These are phyloP conservation scores for Cystobasidium pallidum DNA, from an alignment of 1,284 basidiomycete species.

Conservation along the genomic window DNA sequence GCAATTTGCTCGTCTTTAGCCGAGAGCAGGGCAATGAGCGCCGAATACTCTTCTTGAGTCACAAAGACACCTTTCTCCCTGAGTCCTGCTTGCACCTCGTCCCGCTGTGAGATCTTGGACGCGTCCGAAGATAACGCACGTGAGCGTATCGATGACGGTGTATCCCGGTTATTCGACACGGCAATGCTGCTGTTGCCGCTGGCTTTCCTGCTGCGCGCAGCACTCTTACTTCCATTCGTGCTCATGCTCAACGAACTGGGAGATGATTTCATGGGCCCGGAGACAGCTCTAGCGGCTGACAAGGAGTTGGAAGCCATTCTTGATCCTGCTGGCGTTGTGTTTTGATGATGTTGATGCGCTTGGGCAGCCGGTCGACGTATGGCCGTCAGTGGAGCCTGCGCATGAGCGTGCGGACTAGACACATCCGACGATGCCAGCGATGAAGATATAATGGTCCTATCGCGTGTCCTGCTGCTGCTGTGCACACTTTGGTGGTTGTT, in stretches of 20 bases:
- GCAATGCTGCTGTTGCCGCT: constrained; percentile 7
- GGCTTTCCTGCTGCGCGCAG: constrained; percentile 2
- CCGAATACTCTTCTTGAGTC: constrained; percentile 37
- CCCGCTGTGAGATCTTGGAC: constrained; percentile 1
- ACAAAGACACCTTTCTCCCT: constrained; percentile 22
- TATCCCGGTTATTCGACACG: constrained; percentile 15
- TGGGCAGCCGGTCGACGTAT: constrained; percentile 31
- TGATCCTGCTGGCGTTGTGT: constrained; percentile 12
- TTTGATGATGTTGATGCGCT: constrained; percentile 16
- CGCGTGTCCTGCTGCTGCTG: constrained; percentile 23
- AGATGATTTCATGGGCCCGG: constrained; percentile 6
- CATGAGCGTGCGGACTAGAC: not conserved
- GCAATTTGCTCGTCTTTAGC: constrained; percentile 40
- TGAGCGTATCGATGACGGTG: constrained; percentile 13
- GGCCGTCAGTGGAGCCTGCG: constrained; percentile 31
- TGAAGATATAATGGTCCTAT: constrained; percentile 7
- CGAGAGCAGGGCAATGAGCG: constrained; percentile 24
- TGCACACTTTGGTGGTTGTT: not conserved
- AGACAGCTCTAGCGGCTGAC: not conserved
- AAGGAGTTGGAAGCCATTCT: not conserved
- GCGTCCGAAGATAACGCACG: not conserved
- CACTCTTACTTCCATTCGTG: constrained; percentile 7
- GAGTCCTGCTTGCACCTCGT: not conserved
- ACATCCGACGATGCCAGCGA: not conserved
- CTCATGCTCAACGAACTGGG: constrained; percentile 3